A percentile compares a stretch with the other conserved stretches of the same genome.
phyloP scores from a whole-genome alignment of 208 protist species.

The Wallacemonas rigidus region DNA sequence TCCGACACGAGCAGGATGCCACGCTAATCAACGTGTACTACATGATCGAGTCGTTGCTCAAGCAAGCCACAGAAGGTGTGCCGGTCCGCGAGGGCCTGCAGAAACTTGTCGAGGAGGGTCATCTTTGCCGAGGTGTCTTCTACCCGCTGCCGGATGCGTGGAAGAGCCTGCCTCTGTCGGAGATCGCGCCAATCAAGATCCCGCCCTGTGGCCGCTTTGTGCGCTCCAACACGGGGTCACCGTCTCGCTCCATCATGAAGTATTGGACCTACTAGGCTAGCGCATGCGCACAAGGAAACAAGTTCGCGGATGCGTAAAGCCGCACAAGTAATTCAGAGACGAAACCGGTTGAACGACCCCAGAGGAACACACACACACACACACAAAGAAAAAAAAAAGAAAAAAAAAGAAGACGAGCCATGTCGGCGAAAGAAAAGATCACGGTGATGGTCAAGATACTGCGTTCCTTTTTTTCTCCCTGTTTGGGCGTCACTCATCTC shows the following conservation, averaged over 20 bases:
- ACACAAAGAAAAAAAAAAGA: no score
- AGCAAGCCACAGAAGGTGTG: slow-evolving; percentile 34
- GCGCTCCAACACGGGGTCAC: slow-evolving; percentile 51
- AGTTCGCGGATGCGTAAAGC: no score
- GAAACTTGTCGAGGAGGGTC: slow-evolving; percentile 51
- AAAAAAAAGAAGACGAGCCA: no score
- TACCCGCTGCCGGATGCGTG: slow-evolving; percentile 69
- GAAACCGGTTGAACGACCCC: no score
- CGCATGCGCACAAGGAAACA: not conserved
- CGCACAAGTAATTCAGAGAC: no score
- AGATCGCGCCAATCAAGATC: slow-evolving; percentile 80
- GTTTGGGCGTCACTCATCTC: no score
- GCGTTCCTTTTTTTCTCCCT: no score
- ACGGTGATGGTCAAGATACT: no score
- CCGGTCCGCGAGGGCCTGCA: slow-evolving; percentile 53
- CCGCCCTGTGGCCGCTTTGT: slow-evolving; percentile 79
- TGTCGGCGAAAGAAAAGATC: no score
- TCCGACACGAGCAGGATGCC: slow-evolving; percentile 56
- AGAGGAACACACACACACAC: no score
- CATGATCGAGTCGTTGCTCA: slow-evolving; percentile 74
- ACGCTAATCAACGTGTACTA: slow-evolving; percentile 91
- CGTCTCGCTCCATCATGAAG: slow-evolving; percentile 70
- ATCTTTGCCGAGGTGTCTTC: slow-evolving; percentile 63
- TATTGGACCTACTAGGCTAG: slow-evolving; percentile 76
- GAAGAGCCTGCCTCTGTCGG: slow-evolving; percentile 62